A percentile compares a stretch with the other conserved stretches of the same genome.
phyloP scores from a whole-genome alignment of 768 basidiomycete genomes.

The Omphalotus guepiniiformis region DNA sequence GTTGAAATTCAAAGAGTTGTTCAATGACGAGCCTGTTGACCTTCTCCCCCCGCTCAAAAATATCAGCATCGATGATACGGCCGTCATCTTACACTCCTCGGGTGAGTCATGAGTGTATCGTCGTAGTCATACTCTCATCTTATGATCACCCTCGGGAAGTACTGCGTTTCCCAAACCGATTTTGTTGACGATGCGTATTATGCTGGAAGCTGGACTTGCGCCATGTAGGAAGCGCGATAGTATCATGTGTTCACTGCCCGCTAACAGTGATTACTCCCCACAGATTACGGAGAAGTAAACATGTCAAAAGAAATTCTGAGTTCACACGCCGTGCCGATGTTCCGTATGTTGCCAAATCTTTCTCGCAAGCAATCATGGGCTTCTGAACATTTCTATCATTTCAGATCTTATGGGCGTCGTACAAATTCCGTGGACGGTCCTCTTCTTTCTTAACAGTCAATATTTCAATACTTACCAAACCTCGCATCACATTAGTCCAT shows the following conservation, averaged over 20 bases:
- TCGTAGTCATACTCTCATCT: too few species aligned
- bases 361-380: not conserved
- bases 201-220: constrained; percentile 10
- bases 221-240: constrained; percentile 4
- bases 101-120: too few species aligned
- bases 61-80: not conserved
- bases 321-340: not conserved
- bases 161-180: constrained; percentile 21
- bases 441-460: not conserved
- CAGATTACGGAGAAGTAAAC: constrained; percentile 21
- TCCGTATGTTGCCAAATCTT: constrained; percentile 15
- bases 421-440: constrained; percentile 14
- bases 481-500: not conserved
- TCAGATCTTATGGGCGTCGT: constrained; percentile 25
- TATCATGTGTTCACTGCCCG: not conserved
- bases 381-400: constrained; percentile 27
- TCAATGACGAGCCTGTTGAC: not conserved
- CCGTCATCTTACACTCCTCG: constrained; percentile 2
- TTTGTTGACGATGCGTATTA: constrained; percentile 11
- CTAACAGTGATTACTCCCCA: too few species aligned
- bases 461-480: too few species aligned
- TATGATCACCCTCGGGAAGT: too few species aligned
- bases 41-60: not conserved
- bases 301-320: not conserved
- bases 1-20: not conserved